These are phyloP conservation scores for Penicillium taxi DNA, from an alignment of 495 filamentous ascomycete genomes.

Conservation along the genomic window DNA sequence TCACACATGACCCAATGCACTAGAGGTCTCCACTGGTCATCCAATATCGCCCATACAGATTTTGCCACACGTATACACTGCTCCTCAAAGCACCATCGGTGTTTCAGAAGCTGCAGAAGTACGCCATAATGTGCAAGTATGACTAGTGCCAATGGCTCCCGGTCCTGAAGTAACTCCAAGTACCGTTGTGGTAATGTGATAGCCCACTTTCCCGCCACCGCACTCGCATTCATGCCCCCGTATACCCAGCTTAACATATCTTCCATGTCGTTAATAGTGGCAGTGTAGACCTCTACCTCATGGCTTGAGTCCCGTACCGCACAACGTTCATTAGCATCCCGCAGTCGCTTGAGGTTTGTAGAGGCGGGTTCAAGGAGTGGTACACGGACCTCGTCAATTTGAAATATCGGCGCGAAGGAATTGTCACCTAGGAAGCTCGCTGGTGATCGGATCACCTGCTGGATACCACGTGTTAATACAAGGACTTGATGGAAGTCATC, in stretches of 20 bases:
- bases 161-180: conserved; percentile 42
- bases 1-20: conserved; percentile 28
- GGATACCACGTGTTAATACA: conserved; percentile 37
- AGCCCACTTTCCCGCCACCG: conserved; percentile 34
- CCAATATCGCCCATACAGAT: conserved; percentile 32
- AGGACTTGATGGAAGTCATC: conserved; percentile 39
- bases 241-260: conserved; percentile 24
- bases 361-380: conserved; percentile 16
- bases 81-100: conserved; percentile 43
- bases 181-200: conserved; percentile 44
- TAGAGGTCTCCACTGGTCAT: conserved; percentile 32
- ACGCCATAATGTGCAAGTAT: conserved; percentile 43
- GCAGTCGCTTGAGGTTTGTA: conserved; percentile 16
- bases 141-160: conserved; percentile 46
- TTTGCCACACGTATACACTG: conserved; percentile 32
- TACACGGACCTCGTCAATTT: conserved; percentile 18
- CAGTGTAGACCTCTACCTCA: conserved; percentile 26
- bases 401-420: conserved; percentile 24
- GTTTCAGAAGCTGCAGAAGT: conserved; percentile 31
- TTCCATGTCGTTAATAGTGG: conserved; percentile 26
- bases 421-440: conserved; percentile 21
- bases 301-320: conserved; percentile 22
- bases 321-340: conserved; percentile 24
- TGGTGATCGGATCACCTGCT: conserved; percentile 31
- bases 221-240: conserved; percentile 20